Percentiles rank a stretch among this genome's conserved stretches.
Evolutionary conservation across 306 rosid species (phyloP).

Genomic region (Dicorynia guianensis): DNA sequence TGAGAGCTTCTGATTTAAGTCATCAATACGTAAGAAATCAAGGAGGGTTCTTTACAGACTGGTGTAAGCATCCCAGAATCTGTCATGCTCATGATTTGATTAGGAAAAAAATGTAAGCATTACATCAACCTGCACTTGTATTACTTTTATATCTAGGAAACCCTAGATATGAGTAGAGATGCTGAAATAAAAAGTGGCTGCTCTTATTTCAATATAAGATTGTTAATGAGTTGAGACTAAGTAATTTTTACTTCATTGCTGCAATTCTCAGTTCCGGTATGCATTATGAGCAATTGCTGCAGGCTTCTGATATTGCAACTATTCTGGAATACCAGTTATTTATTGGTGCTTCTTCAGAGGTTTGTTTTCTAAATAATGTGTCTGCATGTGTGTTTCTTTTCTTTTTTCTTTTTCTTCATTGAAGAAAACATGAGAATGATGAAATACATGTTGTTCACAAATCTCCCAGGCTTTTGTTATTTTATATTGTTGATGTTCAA

Average conservation of each 20-base stretch:
- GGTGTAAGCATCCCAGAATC: slow-evolving; percentile 40
- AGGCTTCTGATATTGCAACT: background rate
- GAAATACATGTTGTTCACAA: background rate
- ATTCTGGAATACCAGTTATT: slow-evolving; percentile 42
- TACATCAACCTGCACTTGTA: background rate
- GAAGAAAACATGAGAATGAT: background rate
- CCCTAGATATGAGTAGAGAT: background rate
- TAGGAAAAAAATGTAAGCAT: slow-evolving; percentile 47
- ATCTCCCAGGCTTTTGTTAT: background rate
- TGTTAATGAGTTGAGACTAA: slow-evolving; percentile 28
- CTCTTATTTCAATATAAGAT: slow-evolving; percentile 5
- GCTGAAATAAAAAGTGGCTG: background rate
- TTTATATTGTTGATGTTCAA: background rate
- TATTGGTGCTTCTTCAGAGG: slow-evolving; percentile 52
- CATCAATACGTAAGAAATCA: slow-evolving; percentile 9
- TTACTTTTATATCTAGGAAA: background rate
- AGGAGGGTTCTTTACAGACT: slow-evolving; percentile 27
- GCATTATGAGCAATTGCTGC: background rate
- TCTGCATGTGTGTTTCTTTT: background rate
- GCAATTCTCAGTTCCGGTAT: background rate
- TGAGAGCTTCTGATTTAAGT: slow-evolving; percentile 23
- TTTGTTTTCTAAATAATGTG: slow-evolving; percentile 31
- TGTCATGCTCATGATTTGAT: background rate
- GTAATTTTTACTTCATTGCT: slow-evolving; percentile 30
- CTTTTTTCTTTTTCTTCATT: background rate